Evolutionary conservation across 106 monocot species (phyloP).

Genomic region (Dendrobium catenatum): DNA sequence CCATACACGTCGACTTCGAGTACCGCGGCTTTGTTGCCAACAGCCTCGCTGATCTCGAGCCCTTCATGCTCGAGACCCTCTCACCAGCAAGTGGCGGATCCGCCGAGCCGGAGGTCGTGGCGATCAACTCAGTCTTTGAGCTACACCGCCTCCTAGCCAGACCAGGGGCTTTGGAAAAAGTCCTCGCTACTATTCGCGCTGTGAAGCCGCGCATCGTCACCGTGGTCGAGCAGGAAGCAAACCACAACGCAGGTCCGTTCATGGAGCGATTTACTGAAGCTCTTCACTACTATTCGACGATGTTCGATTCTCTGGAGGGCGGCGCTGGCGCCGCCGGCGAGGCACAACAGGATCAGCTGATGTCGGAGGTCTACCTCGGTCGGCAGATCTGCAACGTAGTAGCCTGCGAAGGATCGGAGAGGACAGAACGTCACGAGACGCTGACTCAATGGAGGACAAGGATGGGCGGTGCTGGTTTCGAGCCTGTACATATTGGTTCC

Average conservation of each 20-base stretch:
- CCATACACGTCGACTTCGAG: slow-evolving; percentile 68
- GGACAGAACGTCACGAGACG: slow-evolving; percentile 82
- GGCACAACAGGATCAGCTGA: slow-evolving; percentile 35
- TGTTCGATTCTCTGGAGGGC: slow-evolving; percentile 92
- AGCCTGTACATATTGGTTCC: slow-evolving; percentile 63
- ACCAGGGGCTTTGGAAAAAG: slow-evolving; percentile 59
- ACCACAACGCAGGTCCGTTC: slow-evolving; percentile 71
- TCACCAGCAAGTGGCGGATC: not conserved
- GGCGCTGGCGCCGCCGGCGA: slow-evolving; percentile 12
- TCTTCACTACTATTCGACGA: slow-evolving; percentile 91
- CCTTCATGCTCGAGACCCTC: slow-evolving; percentile 43
- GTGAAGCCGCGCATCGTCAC: slow-evolving; percentile 70
- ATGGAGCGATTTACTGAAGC: slow-evolving; percentile 70
- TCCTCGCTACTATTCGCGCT: slow-evolving; percentile 41
- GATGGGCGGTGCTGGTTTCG: slow-evolving; percentile 58
- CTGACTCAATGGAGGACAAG: slow-evolving; percentile 51
- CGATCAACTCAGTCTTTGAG: slow-evolving; percentile 82
- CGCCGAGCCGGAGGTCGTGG: slow-evolving; percentile 49
- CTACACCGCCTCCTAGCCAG: slow-evolving; percentile 62
- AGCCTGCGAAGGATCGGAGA: slow-evolving; percentile 63
- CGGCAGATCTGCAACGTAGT: slow-evolving; percentile 86
- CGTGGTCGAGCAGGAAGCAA: slow-evolving; percentile 81
- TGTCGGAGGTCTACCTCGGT: slow-evolving; percentile 86
- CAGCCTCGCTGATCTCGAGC: slow-evolving; percentile 69
- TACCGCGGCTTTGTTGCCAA: slow-evolving; percentile 60